Evolutionary conservation across 225 moss, liverwort and hornwort species (phyloP).

Genomic region (Marchantia paleacea): DNA sequence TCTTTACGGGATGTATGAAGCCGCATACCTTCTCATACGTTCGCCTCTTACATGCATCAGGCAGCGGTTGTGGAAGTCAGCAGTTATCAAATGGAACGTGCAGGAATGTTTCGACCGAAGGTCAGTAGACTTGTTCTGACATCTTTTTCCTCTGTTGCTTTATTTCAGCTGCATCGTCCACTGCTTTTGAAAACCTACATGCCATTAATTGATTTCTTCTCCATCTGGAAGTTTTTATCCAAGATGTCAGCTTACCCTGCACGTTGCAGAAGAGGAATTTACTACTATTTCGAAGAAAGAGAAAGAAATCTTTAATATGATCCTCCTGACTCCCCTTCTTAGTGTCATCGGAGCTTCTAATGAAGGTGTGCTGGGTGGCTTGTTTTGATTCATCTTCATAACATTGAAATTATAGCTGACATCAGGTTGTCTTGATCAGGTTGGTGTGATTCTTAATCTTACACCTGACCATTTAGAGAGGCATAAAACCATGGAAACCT

Average conservation of each 20-base stretch:
- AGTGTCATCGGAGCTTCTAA: background rate
- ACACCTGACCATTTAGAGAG: constrained; percentile 95
- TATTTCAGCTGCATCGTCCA: background rate
- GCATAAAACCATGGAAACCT: constrained; percentile 78
- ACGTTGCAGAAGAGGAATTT: background rate
- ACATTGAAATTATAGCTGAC: background rate
- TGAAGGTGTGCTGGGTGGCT: background rate
- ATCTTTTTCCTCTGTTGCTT: background rate
- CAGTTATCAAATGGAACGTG: constrained; percentile 95
- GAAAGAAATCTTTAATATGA: background rate
- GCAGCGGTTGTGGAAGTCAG: constrained; percentile 96
- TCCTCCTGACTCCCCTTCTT: background rate
- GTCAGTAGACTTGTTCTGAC: constrained; percentile 25
- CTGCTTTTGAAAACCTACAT: background rate
- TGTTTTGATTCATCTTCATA: background rate
- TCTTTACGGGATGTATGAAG: background rate
- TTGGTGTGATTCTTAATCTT: constrained; percentile 81
- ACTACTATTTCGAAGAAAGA: background rate
- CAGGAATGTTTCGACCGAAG: constrained; percentile 78
- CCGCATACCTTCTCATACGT: background rate
- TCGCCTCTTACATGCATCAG: constrained; percentile 38
- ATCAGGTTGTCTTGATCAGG: constrained; percentile 40
- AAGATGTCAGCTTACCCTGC: background rate
- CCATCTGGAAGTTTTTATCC: background rate
- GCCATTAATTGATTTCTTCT: background rate